phyloP scores from a whole-genome alignment of 2,329 filamentous ascomycete genomes.

The Sporothrix pseudoabietina region DNA sequence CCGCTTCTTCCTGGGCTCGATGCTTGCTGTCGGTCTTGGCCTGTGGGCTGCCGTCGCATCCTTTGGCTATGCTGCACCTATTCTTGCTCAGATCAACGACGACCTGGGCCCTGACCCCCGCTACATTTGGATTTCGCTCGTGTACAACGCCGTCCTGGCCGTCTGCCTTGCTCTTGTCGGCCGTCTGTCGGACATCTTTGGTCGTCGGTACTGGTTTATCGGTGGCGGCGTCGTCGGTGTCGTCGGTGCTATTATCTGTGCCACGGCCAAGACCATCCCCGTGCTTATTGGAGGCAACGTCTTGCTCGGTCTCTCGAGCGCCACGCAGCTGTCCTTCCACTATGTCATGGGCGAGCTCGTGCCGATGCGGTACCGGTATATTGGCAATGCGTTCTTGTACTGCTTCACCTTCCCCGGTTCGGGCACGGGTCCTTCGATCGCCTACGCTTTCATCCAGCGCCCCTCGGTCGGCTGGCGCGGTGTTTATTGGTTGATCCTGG shows the following conservation, averaged over 20 bases:
- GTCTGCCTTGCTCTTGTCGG: conserved; percentile 39
- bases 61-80: conserved; percentile 37
- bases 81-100: conserved; percentile 31
- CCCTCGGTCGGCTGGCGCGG: conserved; percentile 40
- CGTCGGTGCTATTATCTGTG: conserved; percentile 44
- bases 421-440: conserved; percentile 38
- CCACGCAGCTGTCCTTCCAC: conserved; percentile 45
- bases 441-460: conserved; percentile 36
- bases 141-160: conserved; percentile 39
- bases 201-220: conserved; percentile 39
- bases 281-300: conserved; percentile 44
- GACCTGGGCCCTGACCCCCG: conserved; percentile 34
- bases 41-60: conserved; percentile 39
- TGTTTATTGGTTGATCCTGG: conserved; percentile 40
- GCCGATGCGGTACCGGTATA: conserved; percentile 44
- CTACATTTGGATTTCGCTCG: conserved; percentile 40
- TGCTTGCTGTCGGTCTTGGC: conserved; percentile 32
- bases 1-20: conserved; percentile 29
- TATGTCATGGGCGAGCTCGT: conserved; percentile 46
- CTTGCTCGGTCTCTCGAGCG: conserved; percentile 43
- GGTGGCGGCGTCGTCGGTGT: conserved; percentile 41
- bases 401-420: conserved; percentile 40
- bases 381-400: conserved; percentile 42
- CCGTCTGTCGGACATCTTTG: conserved; percentile 39
- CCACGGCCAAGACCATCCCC: conserved; percentile 43